Evolutionary conservation across 2,329 filamentous ascomycete species (phyloP), one percentile per base, ranked within the genome.

Genomic region (Sporothrix schenckii): DNA sequence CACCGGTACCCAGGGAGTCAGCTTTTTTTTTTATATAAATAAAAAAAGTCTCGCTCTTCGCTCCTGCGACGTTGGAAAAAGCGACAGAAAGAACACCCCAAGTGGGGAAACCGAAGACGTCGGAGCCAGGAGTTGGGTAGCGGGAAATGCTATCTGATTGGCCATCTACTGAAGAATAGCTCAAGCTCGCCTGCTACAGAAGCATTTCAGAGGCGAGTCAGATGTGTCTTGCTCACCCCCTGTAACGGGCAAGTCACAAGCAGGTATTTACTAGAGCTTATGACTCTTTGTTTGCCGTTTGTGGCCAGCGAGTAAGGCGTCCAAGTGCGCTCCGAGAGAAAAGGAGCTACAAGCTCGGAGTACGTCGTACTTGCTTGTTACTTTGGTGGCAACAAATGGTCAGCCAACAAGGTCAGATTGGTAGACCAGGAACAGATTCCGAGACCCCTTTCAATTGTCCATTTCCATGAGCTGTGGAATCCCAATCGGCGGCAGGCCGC

Each of bases 71-170:
- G 47, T 52, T 53, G 49, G 47, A 41, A 52, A 53, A 34, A 30
- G 63, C 63, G 49, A 49, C 63, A 66, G 49, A 66, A 52, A 66
- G 63, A 65, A 50, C 14, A 10, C 47, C 63, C 63, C 49, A 66
- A 53, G 63, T 53, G 63, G 63, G n/a, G 63, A 66, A 34, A 2
- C 47, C 60, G 60, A 63, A 30, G 60, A 34, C 60, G 47, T 63
- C 41, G 60, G 60, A 63, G 60, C 60, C 60, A 66, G 24, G 44
- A 66, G 27, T 39, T 66, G 58, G 61, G 61, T 66, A 47, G 66
- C 52, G 52, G 66, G 16, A 19, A 53, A 41, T 4, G 41, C 41
- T n/a, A 11, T 21, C 41, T 68, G 66, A 68, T 68, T 68, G 66
- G 66, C 24, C 24, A 41, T 24, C 50, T 27, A 34, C 11, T 44